Conservation (phyloP, 1,139 yeast species). For the Taphrina flavorubra region DNA sequence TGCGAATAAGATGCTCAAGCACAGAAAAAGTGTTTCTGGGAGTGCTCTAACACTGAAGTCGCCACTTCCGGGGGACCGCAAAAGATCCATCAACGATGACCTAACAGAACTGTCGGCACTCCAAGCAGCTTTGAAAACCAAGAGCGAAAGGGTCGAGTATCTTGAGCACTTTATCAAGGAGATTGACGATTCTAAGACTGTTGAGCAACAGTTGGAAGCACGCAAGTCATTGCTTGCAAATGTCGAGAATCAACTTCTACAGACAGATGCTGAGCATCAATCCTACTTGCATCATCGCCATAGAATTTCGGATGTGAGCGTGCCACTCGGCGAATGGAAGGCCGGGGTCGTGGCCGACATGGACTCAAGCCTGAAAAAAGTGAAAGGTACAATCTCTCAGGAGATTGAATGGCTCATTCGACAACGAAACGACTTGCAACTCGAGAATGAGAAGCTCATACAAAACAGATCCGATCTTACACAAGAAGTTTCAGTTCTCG, state of each 20-base stretch:
- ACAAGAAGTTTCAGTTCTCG: conserved; percentile 52
- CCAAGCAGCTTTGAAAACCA: conserved; percentile 9
- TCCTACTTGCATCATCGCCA: conserved; percentile 32
- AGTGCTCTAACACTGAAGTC: conserved; percentile 21
- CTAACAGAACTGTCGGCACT: conserved; percentile 19
- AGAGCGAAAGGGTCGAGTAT: conserved; percentile 1
- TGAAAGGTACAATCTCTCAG: conserved; percentile 49
- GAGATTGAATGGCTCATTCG: conserved; percentile 52
- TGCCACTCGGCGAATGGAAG: conserved; percentile 38
- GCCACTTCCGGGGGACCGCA: conserved; percentile 11
- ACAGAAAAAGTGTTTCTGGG: conserved; percentile 34
- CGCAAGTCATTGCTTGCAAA: conserved; percentile 24
- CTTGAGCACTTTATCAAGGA: conserved; percentile 11
- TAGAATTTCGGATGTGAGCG: conserved; percentile 17
- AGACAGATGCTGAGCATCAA: conserved; percentile 29
- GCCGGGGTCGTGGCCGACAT: conserved; percentile 46
- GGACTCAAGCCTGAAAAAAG: conserved; percentile 48
- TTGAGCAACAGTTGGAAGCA: conserved; percentile 15
- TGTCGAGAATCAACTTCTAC: conserved; percentile 22
- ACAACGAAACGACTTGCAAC: conserved; percentile 50
- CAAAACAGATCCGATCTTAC: conserved; percentile 48
- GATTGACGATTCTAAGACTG: conserved; percentile 5
- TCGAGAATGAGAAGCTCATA: conserved; percentile 50
- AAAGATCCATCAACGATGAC: conserved; percentile 10
- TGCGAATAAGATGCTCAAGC: conserved; percentile 33